phyloP scores from a whole-genome alignment of 2,329 filamentous ascomycete genomes.

The Sporothrix mexicana region DNA sequence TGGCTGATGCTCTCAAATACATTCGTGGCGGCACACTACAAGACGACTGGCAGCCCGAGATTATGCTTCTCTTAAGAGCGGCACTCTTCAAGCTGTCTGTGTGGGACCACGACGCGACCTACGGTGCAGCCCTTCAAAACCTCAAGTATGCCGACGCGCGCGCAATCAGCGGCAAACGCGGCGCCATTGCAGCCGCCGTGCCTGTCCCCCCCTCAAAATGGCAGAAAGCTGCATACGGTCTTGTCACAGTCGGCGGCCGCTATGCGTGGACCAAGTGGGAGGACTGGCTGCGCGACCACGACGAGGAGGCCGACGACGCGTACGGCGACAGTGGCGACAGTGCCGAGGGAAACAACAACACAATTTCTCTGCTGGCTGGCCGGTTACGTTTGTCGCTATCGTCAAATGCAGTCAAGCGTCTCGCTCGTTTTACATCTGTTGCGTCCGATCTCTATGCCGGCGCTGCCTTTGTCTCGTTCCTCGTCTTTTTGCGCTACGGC shows the following conservation, averaged over 20 bases:
- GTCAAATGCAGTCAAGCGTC: slow-evolving; percentile 50
- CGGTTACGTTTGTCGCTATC: slow-evolving; percentile 7
- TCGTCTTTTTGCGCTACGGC: slow-evolving; percentile 89
- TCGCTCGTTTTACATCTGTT: slow-evolving; percentile 73
- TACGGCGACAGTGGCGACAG: slow-evolving; percentile 11
- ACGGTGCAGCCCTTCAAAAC: slow-evolving; percentile 91
- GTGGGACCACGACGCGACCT: slow-evolving; percentile 95
- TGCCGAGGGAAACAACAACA: not conserved
- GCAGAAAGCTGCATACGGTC: slow-evolving; percentile 85
- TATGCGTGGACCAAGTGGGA: slow-evolving; percentile 96
- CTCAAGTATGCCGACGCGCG: slow-evolving; percentile 88
- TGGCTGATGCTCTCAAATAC: slow-evolving; percentile 86
- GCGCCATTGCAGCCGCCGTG: slow-evolving; percentile 54
- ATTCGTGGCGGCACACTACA: slow-evolving; percentile 75
- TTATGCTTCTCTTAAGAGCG: slow-evolving; percentile 75
- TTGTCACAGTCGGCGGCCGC: slow-evolving; percentile 83
- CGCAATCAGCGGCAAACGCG: not conserved
- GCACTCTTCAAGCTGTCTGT: slow-evolving; percentile 92
- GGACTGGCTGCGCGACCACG: slow-evolving; percentile 76
- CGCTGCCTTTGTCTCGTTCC: slow-evolving; percentile 82
- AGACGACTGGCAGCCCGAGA: slow-evolving; percentile 88
- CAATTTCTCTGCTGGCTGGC: not conserved
- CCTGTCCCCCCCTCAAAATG: slow-evolving; percentile 73
- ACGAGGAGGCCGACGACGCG: slow-evolving; percentile 54
- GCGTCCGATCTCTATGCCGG: slow-evolving; percentile 77